A percentile compares a stretch with the other conserved stretches of the same genome.
Conservation (phyloP, 2,329 filamentous ascomycete species). For the Pestalotiopsis sp. region DNA sequence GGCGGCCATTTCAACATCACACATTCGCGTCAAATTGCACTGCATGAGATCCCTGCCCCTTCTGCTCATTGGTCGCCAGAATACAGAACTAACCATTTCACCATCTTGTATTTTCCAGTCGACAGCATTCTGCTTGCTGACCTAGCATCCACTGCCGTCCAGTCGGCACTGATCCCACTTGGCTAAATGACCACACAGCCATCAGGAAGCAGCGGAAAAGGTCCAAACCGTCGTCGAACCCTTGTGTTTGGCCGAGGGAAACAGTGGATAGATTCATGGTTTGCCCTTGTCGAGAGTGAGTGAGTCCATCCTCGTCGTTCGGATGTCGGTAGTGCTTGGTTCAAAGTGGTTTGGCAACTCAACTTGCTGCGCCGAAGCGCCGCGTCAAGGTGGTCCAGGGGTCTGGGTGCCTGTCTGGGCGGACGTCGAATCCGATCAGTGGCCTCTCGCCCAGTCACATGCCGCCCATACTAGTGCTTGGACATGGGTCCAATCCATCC, state of each 20-base stretch:
- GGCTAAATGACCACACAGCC: background rate
- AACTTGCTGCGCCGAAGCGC: background rate
- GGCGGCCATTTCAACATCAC: conserved; percentile 10
- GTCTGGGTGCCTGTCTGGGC: background rate
- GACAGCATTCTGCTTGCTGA: background rate
- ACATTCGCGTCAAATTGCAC: conserved; percentile 15
- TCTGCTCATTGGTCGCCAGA: conserved; percentile 7
- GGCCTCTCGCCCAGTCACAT: background rate
- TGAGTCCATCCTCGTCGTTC: background rate
- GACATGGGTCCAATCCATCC: background rate
- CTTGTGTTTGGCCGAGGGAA: background rate
- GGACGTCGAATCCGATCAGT: background rate
- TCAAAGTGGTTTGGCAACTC: background rate
- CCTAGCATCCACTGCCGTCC: background rate
- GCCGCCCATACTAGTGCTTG: conserved; percentile 1
- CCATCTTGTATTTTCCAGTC: background rate
- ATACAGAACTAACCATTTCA: conserved; percentile 3
- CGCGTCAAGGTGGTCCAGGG: background rate
- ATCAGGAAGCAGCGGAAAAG: background rate
- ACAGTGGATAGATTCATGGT: background rate
- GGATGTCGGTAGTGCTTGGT: background rate
- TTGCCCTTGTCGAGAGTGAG: background rate
- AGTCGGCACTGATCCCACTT: conserved; percentile 4
- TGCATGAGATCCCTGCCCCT: conserved; percentile 12
- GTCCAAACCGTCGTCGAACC: background rate